Percentiles rank a stretch among this genome's conserved stretches.
Conservation (phyloP, 2,329 filamentous ascomycete species). For the Pseudomassariella vexata region DNA sequence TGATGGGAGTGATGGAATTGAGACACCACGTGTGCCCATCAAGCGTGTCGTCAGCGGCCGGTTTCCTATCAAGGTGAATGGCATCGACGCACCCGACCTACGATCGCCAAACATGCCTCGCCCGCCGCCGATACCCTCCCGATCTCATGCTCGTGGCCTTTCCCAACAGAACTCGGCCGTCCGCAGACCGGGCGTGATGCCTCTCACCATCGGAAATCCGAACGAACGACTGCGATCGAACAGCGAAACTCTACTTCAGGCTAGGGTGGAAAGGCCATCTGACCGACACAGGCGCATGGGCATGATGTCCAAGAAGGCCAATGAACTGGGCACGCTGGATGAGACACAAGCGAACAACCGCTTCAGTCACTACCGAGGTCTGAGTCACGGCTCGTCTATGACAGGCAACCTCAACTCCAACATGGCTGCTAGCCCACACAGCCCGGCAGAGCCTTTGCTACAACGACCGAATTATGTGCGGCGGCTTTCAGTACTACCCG, state of each 20-base stretch:
- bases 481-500: slow-evolving; percentile 56
- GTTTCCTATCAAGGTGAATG: slow-evolving; percentile 68
- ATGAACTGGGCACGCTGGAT: slow-evolving; percentile 57
- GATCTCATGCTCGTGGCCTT: slow-evolving; percentile 73
- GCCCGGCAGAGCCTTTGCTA: slow-evolving; percentile 51
- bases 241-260: slow-evolving; percentile 53
- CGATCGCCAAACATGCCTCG: slow-evolving; percentile 63
- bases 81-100: slow-evolving; percentile 60
- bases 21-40: slow-evolving; percentile 68
- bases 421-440: slow-evolving; percentile 47
- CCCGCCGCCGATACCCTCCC: slow-evolving; percentile 70
- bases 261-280: slow-evolving; percentile 42
- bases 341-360: slow-evolving; percentile 58
- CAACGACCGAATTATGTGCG: slow-evolving; percentile 59
- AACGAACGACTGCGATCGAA: slow-evolving; percentile 65
- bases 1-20: slow-evolving; percentile 66
- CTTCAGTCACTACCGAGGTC: slow-evolving; percentile 60
- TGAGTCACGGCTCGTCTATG: slow-evolving; percentile 66
- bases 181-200: slow-evolving; percentile 69
- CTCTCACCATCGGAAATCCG: slow-evolving; percentile 60
- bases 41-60: slow-evolving; percentile 59
- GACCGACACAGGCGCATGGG: slow-evolving; percentile 60
- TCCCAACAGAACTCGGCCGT: slow-evolving; percentile 62
- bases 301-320: slow-evolving; percentile 53
- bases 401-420: slow-evolving; percentile 37